Conservation (phyloP, 1,284 basidiomycete species). For the Hypsizygus ulmarius region DNA sequence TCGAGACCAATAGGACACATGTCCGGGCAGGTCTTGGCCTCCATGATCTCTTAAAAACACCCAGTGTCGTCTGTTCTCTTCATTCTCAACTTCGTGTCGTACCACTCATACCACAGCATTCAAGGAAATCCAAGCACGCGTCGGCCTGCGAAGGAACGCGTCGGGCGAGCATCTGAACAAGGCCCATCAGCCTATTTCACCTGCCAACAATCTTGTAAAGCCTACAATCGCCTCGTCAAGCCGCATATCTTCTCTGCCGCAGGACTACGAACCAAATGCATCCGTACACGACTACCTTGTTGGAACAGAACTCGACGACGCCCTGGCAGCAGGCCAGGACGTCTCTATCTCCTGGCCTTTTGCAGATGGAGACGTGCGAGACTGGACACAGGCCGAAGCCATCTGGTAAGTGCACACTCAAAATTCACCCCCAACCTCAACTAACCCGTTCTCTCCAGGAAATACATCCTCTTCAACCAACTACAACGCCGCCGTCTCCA, state of each 20-base stretch:
- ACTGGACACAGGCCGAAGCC: slow-evolving; percentile 92
- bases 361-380: slow-evolving; percentile 66
- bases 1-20: slow-evolving; percentile 73
- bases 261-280: slow-evolving; percentile 35
- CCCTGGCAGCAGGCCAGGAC: slow-evolving; percentile 68
- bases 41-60: slow-evolving; percentile 74
- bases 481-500: slow-evolving; percentile 78
- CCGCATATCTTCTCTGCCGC: slow-evolving; percentile 45
- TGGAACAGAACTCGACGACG: slow-evolving; percentile 79
- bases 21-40: slow-evolving; percentile 80
- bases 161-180: slow-evolving; percentile 25
- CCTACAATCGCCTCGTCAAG: slow-evolving; percentile 37
- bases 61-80: slow-evolving; percentile 57
- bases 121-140: slow-evolving; percentile 71
- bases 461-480: slow-evolving; percentile 77
- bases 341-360: slow-evolving; percentile 85
- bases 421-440: background rate
- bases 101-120: slow-evolving; percentile 8
- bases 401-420: slow-evolving; percentile 66
- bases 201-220: slow-evolving; percentile 3
- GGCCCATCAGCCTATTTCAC: slow-evolving; percentile 15
- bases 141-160: slow-evolving; percentile 59
- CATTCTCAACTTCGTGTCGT: slow-evolving; percentile 4
- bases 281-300: slow-evolving; percentile 83
- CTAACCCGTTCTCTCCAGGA: slow-evolving; percentile 48